phyloP scores from a whole-genome alignment of 768 basidiomycete species.

The Suillus tomentosus region DNA sequence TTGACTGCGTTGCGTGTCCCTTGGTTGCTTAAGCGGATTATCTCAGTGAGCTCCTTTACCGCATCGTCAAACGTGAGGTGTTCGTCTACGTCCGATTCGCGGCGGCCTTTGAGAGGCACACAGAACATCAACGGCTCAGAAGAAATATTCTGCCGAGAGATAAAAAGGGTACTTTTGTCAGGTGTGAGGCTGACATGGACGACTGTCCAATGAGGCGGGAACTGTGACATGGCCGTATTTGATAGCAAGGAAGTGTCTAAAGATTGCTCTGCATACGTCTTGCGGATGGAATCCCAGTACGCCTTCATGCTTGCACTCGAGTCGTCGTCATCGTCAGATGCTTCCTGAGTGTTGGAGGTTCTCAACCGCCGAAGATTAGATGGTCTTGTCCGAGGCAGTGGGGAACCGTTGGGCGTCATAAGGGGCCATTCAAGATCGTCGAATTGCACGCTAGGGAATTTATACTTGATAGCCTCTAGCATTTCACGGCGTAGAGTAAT shows the following conservation, averaged over 20 bases:
- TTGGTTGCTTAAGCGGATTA: constrained; percentile 78
- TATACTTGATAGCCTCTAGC: constrained; percentile 76
- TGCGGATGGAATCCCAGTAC: constrained; percentile 65
- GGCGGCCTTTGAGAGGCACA: constrained; percentile 81
- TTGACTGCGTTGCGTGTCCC: constrained; percentile 71
- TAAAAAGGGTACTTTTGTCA: constrained; percentile 80
- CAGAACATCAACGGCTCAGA: constrained; percentile 77
- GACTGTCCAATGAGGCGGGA: constrained; percentile 83
- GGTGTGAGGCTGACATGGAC: constrained; percentile 82
- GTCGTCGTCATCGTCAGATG: constrained; percentile 38
- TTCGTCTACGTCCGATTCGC: constrained; percentile 74
- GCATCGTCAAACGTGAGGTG: constrained; percentile 79
- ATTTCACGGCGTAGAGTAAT: constrained; percentile 86
- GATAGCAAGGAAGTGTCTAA: constrained; percentile 44
- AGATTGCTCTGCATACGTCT: constrained; percentile 52
- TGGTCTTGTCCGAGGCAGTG: constrained; percentile 26
- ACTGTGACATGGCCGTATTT: constrained; percentile 39
- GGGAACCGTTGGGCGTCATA: constrained; percentile 46
- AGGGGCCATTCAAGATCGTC: constrained; percentile 82
- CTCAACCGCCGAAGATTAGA: constrained; percentile 21
- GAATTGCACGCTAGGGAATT: constrained; percentile 48
- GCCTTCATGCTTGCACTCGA: constrained; percentile 38
- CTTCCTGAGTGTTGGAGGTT: constrained; percentile 26
- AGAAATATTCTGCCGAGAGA: constrained; percentile 73
- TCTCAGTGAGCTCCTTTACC: constrained; percentile 70